Base-by-base conservation (phyloP, 176 grass and related monocot genomes). In the Pontederia paniculata region DNA sequence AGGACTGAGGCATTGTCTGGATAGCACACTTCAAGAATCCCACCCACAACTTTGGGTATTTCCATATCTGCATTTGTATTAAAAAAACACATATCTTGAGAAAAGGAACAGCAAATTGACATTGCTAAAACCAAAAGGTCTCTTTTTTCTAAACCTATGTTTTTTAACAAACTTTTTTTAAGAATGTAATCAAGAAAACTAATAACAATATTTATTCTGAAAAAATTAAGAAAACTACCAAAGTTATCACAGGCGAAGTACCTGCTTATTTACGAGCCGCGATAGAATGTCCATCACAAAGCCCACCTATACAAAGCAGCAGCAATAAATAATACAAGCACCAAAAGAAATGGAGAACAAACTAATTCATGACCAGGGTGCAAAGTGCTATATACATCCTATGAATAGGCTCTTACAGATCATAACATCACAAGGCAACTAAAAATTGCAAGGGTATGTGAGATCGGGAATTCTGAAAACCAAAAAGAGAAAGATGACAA, bases 281-380 rank as follows among this genome's bases (percentile, higher is more conserved):
- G 74, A 81, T 74, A 97, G 80, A 76, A 97, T 90, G 55, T 97
- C 91, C 82, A 90, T 87, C 58, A 87, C 79, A 81, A 97, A 97
- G 55, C 89, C 83, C 58, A 90, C 80, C 91, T 97, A n/a, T n/a
- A 58, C 13, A 76, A 79, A 37, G 66, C 72, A 76, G 47, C 46
- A 14, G 52, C 15, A 21, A 23, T 21, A 42, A 44, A 43, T 66
- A 11, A 51, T 14, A 70, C 25, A 43, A 23, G 48, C 0, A 58
- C 23, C 16, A 20, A 22, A 47, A 10, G 12, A 17, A 16, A 50
- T 12, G 15, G n/a, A 7, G n/a, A 13, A 17, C n/a, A 16, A 16
- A 7, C n/a, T 15, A 16, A 15, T 15, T 50, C 13, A 50, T n/a
- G n/a, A 50, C 48, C 15, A 17, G 48, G 15, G n/a, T n/a, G n/a